phyloP scores from a whole-genome alignment of 805 yeast species.

The Dipodascopsis uninucleata region DNA sequence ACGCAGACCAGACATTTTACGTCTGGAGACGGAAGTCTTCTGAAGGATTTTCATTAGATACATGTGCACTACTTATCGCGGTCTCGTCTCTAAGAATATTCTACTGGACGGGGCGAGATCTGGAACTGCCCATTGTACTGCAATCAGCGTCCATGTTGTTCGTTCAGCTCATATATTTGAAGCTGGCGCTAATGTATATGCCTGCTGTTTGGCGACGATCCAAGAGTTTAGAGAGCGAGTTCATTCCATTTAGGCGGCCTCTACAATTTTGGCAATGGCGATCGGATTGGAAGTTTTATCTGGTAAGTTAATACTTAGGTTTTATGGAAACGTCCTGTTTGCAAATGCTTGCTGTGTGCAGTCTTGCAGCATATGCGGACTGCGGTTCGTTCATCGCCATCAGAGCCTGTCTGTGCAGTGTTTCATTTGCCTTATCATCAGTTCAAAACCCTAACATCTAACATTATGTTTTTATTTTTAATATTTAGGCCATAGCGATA shows the following conservation, averaged over 20 bases:
- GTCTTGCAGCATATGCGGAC: too few relatives aligned
- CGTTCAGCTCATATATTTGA: slow-evolving; percentile 64
- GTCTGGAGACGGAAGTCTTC: slow-evolving; percentile 63
- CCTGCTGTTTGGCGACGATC: slow-evolving; percentile 25
- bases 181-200: slow-evolving; percentile 50
- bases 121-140: slow-evolving; percentile 70
- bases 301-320: slow-evolving; percentile 9
- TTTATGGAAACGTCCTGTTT: too few relatives aligned
- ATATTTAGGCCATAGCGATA: slow-evolving; percentile 54
- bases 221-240: slow-evolving; percentile 17
- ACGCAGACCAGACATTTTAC: slow-evolving; percentile 74
- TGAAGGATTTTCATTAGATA: slow-evolving; percentile 83
- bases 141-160: slow-evolving; percentile 84
- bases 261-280: slow-evolving; percentile 85
- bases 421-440: too few relatives aligned
- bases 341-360: too few relatives aligned
- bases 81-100: slow-evolving; percentile 70
- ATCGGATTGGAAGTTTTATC: slow-evolving; percentile 47
- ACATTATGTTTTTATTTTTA: not conserved
- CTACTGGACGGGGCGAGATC: slow-evolving; percentile 76
- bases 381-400: too few relatives aligned
- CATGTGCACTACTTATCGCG: slow-evolving; percentile 85
- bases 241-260: slow-evolving; percentile 43
- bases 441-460: too few relatives aligned
- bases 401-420: too few relatives aligned